Evolutionary conservation across 1,284 basidiomycete species (phyloP), one percentile per base, ranked within the genome.

Genomic region (Microbotryum silenes-acaulis): DNA sequence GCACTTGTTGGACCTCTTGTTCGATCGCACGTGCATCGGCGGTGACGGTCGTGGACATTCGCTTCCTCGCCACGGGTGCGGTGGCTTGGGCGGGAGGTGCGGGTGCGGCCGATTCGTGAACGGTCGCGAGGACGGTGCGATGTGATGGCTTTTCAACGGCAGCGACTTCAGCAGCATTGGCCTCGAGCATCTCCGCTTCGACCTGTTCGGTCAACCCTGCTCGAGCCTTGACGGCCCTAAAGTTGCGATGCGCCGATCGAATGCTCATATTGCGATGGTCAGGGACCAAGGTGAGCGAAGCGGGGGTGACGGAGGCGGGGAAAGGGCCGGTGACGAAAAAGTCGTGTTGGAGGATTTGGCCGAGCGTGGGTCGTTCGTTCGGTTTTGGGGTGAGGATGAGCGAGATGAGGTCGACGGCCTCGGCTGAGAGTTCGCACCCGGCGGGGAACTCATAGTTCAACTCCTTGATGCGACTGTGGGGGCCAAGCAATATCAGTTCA

Each of bases 371-470:
- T 0, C 94, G 85, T 71, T 85, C 73, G 9, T 79, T 79, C 70
- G 90, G 89, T 69, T 91, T 81, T 25, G 84, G 85, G 6, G 91
- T 91, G 37, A 97, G 82, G 71, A 97, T 97, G 57, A 83, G 79
- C 61, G 85, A 83, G 71, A 98, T 87, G 61, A 97, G 84, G 62
- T 86, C 82, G 67, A 86, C 83, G 0, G 86, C 88, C 51, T 88
- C 83, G 10, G 76, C 70, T 0, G 89, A 90, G 56, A 94, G 82
- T 7, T 79, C 77, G 51, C 86, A 83, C 61, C 91, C 86, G 1
- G 82, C 70, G 0, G 94, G 94, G 75, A 97, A 97, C 70, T 89
- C 87, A 75, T 97, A 98, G 69, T 89, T 83, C 73, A 96, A 96
- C 74, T 91, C 87, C 33, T 88, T 86, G 75, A 98, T 98, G 60